Evolutionary conservation across 176 grass and related monocot species (phyloP), one percentile per base, ranked within the genome.

Genomic region (Oryza coarctata): DNA sequence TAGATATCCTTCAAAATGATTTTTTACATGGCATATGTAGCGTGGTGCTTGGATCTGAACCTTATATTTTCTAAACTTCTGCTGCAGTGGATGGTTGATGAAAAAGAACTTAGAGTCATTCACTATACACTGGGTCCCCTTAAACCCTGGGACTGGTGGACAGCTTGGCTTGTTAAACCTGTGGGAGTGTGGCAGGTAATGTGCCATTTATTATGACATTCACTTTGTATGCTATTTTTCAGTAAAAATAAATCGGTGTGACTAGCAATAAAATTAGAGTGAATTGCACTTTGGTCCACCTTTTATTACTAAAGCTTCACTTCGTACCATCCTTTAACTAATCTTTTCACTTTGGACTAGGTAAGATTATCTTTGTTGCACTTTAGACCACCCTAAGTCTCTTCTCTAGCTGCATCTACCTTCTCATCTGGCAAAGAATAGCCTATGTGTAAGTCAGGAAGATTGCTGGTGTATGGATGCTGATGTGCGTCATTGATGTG

Each of bases 101-200:
- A 94, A 44, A 94, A 93, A 30, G 90, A 98, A 85, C 87, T 98
- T 82, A 84, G 88, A 94, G 78, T 98, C 74, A 91, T 98, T 65
- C 95, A 95, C 65, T 95, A 98, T 82, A 95, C 95, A 5, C 79
- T 98, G 68, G 95, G 95, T 3, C 95, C 95, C 12, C 80, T 98
- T 52, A 98, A 98, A 87, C 95, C 95, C 62, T 98, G 95, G 95
- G 92, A 98, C 81, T 98, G 95, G 95, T 98, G 84, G 80, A 93
- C 95, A 63, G 92, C 90, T 79, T 98, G 95, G 95, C 88, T 98
- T 68, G 80, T 98, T 80, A 98, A 98, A 87, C 92, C 95, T 80
- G 92, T 98, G 12, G 90, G 91, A 86, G 87, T 91, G 57, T 98
- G 95, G 95, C 95, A 98, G 95, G 95, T 94, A 70, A 85, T 76